phyloP scores from a whole-genome alignment of 2,329 filamentous ascomycete species.

The Didymella keratinophila region DNA sequence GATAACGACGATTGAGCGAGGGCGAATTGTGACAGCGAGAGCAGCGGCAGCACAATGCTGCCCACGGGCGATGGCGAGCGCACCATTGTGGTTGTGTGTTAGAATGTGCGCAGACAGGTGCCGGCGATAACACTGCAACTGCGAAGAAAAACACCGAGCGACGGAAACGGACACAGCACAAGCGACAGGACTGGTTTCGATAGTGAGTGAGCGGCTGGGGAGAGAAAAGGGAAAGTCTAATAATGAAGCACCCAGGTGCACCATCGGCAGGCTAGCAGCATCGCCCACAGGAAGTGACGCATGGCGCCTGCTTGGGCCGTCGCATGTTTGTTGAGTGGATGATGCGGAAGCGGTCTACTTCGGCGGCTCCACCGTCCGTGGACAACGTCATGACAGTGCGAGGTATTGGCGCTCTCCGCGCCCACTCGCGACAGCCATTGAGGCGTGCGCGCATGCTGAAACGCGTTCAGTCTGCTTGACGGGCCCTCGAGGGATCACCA shows the following conservation, averaged over 20 bases:
- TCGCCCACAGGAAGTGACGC: slow-evolving; percentile 18
- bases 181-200: slow-evolving; percentile 19
- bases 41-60: slow-evolving; percentile 25
- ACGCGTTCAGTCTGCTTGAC: slow-evolving; percentile 2
- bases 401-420: background rate
- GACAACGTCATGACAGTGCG: slow-evolving; percentile 17
- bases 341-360: slow-evolving; percentile 13
- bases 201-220: slow-evolving; percentile 10
- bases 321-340: slow-evolving; percentile 19
- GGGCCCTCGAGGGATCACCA: slow-evolving; percentile 10
- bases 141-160: slow-evolving; percentile 3
- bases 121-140: slow-evolving; percentile 19
- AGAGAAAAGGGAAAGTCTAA: slow-evolving; percentile 16
- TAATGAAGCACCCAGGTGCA: slow-evolving; percentile 18
- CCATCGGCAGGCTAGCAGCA: slow-evolving; percentile 17
- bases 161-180: slow-evolving; percentile 8
- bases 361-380: slow-evolving; percentile 14
- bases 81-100: slow-evolving; percentile 26
- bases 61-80: slow-evolving; percentile 28
- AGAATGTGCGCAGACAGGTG: slow-evolving; percentile 9
- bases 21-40: slow-evolving; percentile 29
- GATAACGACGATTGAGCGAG: slow-evolving; percentile 44
- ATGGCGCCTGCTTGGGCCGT: slow-evolving; percentile 22
- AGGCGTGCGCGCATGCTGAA: slow-evolving; percentile 17
- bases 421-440: slow-evolving; percentile 9